Base-by-base conservation (phyloP, 805 yeast genomes). In the Pichia gijzeniarum region DNA sequence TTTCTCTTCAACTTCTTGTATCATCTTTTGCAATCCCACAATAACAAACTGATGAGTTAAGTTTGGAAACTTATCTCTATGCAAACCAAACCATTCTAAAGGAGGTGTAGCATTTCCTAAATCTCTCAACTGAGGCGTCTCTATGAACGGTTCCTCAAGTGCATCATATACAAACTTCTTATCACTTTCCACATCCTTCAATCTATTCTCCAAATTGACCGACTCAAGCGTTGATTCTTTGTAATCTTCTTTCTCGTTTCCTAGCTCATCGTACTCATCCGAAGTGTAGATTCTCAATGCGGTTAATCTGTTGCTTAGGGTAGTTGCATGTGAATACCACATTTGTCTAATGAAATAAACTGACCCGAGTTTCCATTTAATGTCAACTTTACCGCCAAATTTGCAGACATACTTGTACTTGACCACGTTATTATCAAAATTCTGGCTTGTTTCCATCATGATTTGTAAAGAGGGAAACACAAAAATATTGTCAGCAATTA, bases 51-150 rank as follows among this genome's bases (percentile, higher is more conserved):
- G 91, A 59, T 93, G 97, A 0, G 96, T 83, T 48, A 85, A 73
- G 35, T 85, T 80, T 0, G 99, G 99, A 53, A 93, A 80, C 53
- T 81, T 78, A 55, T 83, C 77, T 53, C 98, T 73, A 61, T 93
- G 93, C 27, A 93, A 71, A 2, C 99, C 99, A 68, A 93, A 85
- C 99, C 99, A 93, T 61, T 93, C 99, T 47, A 93, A 67, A 2
- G 99, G 99, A 1, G 99, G 99, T 0, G 99, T 93, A 1, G 97
- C 98, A 64, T 84, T 90, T 21, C 99, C 98, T 56, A 93, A 71
- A 57, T 93, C 98, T 57, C 80, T 80, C 57, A 93, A 69, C 53
- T 83, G 91, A 2, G 98, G 98, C 17, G 93, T 85, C 50, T 85
- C 95, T 32, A 93, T 88, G 6, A 77, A 70, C 0, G 97, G 96